Base-by-base conservation (phyloP, 345 rosid genomes). In the Cochlearia excelsa region DNA sequence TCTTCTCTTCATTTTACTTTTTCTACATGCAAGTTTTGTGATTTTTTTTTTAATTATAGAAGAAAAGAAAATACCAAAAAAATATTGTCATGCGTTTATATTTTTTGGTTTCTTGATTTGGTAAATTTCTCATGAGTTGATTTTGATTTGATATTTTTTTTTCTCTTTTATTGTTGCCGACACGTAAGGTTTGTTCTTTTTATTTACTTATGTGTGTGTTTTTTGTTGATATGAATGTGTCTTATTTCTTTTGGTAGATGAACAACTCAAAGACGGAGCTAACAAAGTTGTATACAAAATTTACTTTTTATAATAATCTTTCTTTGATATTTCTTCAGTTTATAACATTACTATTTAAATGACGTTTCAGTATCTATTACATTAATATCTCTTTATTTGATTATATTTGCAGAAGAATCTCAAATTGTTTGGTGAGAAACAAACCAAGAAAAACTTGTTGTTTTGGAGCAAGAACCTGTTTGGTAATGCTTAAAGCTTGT, bases 231-330 rank as follows among this genome's bases (percentile, higher is more conserved):
- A 42, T 35, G 51, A 44, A 43, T 16, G 9, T 3, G 35, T 65
- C 47, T 47, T 66, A 26, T 56, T 57, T 16, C 23, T 16, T 33
- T 51, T 26, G 66, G 70, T 70, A 46, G 75, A 70, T 70, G 69
- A 70, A 51, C 75, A 63, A 70, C 64, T 57, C 58, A 45, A 33
- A 57, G 70, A 64, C 75, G 75, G 75, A 70, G 75, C 75, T 64
- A 70, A 64, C 75, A 57, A 70, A 64, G 66, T 51, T 57, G 4
- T 31, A 6, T 53, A 3, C 11, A 29, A 3, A 11, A 5, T 59
- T 4, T 43, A 58, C 26, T 30, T 58, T 49, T 47, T 26, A 2
- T 48, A 3, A 3, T 47, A 3, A 3, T 47, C 31, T 39, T 56
- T 46, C 33, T 46, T 0, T 54, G 26, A 39, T 1, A 30, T 42